These are phyloP conservation scores for Dalbergia oliveri DNA, from an alignment of 306 rosid species.

Conservation along the genomic window DNA sequence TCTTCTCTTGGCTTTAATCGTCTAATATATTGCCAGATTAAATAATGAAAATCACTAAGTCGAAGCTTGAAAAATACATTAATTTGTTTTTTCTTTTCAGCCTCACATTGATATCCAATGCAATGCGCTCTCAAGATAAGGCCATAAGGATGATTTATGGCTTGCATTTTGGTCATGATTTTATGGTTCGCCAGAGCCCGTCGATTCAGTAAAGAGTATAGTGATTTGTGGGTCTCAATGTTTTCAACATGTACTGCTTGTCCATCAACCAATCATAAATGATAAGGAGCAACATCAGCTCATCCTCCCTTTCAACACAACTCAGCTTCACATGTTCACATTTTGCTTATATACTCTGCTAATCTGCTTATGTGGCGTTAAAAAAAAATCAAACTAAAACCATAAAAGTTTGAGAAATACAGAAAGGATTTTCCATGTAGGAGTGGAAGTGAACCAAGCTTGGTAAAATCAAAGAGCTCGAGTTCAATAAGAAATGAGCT, in stretches of 20 bases:
- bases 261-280: slow-evolving; percentile 4
- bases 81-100: not conserved
- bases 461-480: too few species aligned
- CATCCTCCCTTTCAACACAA: not conserved
- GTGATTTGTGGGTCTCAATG: slow-evolving; percentile 10
- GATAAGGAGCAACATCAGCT: not conserved
- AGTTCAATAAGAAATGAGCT: too few species aligned
- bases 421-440: not conserved
- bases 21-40: not conserved
- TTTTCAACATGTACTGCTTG: not conserved
- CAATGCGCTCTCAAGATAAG: slow-evolving; percentile 29
- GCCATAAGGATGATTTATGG: not conserved
- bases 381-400: not conserved
- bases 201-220: not conserved
- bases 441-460: too few species aligned
- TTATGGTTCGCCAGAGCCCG: slow-evolving; percentile 1
- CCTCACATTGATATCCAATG: not conserved
- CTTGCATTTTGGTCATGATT: not conserved
- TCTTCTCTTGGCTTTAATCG: not conserved
- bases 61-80: not conserved
- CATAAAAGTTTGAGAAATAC: not conserved
- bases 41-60: not conserved
- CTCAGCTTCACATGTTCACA: slow-evolving; percentile 1
- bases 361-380: not conserved
- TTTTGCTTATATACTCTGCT: slow-evolving; percentile 21